phyloP scores from a whole-genome alignment of 352 stramenopile genomes.

The Globisporangium cylindrosporum region DNA sequence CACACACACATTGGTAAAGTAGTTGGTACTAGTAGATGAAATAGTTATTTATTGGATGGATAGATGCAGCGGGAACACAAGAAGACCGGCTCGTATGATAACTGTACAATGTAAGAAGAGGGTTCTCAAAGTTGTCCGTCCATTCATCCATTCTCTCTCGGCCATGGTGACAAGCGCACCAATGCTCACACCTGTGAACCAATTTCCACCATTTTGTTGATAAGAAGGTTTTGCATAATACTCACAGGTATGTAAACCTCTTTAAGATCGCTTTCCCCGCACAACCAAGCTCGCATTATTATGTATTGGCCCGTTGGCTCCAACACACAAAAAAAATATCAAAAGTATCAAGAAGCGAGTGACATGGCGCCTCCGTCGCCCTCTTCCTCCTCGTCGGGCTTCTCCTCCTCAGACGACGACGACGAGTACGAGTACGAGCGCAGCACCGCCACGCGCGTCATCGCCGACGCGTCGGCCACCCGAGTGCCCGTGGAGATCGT shows the following conservation, averaged over 20 bases:
- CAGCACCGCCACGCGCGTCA: slow-evolving; percentile 7
- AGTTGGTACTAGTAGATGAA: neutral
- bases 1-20: neutral
- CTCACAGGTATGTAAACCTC: neutral
- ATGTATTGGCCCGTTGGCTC: neutral
- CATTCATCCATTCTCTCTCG: neutral
- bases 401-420: slow-evolving; percentile 45
- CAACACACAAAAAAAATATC: neutral
- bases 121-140: neutral
- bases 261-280: neutral
- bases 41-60: neutral
- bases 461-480: neutral
- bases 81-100: neutral
- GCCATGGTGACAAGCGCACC: too few species aligned
- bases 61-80: neutral
- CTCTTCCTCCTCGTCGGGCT: slow-evolving; percentile 35
- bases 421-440: neutral
- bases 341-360: neutral
- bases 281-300: neutral
- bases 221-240: neutral
- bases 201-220: neutral
- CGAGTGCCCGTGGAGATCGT: slow-evolving; percentile 30
- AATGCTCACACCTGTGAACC: neutral
- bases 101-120: neutral
- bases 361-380: slow-evolving; percentile 1